A percentile compares a stretch with the other conserved stretches of the same genome.
Conservation (phyloP, 352 stramenopile species). For the Pythium vanterpoolii region DNA sequence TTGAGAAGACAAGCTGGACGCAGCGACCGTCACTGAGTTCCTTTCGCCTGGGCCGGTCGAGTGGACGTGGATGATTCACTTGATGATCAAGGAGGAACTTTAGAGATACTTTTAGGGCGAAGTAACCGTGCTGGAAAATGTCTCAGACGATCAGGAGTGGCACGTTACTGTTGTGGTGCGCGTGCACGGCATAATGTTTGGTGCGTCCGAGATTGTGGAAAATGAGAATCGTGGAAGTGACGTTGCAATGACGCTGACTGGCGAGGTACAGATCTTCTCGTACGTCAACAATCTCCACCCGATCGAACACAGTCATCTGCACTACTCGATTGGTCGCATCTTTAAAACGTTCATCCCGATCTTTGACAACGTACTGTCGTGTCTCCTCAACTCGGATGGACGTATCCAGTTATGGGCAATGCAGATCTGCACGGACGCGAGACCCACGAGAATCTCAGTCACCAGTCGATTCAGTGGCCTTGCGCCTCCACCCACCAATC, state of each 20-base stretch:
- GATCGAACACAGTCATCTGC: constrained; percentile 15
- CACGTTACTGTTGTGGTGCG: constrained; percentile 30
- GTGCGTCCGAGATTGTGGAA: constrained; percentile 13
- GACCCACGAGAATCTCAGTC: constrained; percentile 5
- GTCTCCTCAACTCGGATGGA: not conserved
- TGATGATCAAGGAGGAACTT: constrained; percentile 22
- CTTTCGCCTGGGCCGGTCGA: constrained; percentile 29
- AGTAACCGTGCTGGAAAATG: constrained; percentile 32
- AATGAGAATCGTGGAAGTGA: constrained; percentile 19
- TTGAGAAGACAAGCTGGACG: constrained; percentile 8
- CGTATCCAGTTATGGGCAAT: not conserved
- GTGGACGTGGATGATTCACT: constrained; percentile 36
- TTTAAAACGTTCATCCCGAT: constrained; percentile 31
- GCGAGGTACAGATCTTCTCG: constrained; percentile 18
- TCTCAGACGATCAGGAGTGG: constrained; percentile 47
- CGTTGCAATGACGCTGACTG: constrained; percentile 17
- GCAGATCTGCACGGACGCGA: constrained; percentile 20
- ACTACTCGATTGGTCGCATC: constrained; percentile 22
- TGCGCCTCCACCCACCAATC: constrained; percentile 1
- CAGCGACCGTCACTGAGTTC: constrained; percentile 12
- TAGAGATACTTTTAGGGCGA: constrained; percentile 29
- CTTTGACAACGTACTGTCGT: constrained; percentile 27
- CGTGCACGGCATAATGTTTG: constrained; percentile 35
- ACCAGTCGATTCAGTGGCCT: constrained; percentile 16
- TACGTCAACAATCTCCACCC: constrained; percentile 44